Evolutionary conservation across 495 filamentous ascomycete species (phyloP), one percentile per base, ranked within the genome.

Genomic region (Penicillium riverlandense): DNA sequence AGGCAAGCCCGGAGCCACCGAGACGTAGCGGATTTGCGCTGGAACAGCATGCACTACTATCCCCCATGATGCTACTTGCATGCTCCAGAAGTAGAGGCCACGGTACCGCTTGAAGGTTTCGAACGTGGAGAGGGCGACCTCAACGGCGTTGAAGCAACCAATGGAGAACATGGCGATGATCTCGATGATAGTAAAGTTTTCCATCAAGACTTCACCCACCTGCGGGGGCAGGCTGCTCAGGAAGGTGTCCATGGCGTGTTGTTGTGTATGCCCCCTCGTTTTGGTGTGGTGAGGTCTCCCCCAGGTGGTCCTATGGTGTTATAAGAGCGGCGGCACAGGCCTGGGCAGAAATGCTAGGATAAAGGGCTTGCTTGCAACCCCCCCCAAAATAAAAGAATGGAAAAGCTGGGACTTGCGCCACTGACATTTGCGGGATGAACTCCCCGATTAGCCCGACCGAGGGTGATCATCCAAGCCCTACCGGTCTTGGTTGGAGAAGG

Each of bases 1-100:
- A 6, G 71, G 31, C 62, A 67, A 62, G 29, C 57, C 31, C 2
- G 65, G 66, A 2, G 58, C 60, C 13, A 71, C 41, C 34, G 58
- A 46, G 44, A 80, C 79, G 41, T 27, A 84, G 51, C 38, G 67
- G 43, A 30, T 77, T 78, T 12, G 74, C 80, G 15, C 80, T 42
- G 7, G 73, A 62, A 43, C 82, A 73, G 1, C 75, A 63, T 30
- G 83, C 70, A 11, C 76, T 77, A 41, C 63, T 60, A 0, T 66
- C 62, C 28, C 55, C 56, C 8, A 57, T 55, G 32, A 74, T 54
- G 4, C 2, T 6, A 44, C 35, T 29, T 72, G 52, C 15, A 72
- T 57, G 4, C 68, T 61, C 71, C 73, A 77, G 48, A 77, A 78
- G 46, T 77, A 76, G 1, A 75, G 52, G 8, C 67, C 65, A 8